Evolutionary conservation across 768 basidiomycete genomes (phyloP).

Genomic region (Tulasnella sp.): DNA sequence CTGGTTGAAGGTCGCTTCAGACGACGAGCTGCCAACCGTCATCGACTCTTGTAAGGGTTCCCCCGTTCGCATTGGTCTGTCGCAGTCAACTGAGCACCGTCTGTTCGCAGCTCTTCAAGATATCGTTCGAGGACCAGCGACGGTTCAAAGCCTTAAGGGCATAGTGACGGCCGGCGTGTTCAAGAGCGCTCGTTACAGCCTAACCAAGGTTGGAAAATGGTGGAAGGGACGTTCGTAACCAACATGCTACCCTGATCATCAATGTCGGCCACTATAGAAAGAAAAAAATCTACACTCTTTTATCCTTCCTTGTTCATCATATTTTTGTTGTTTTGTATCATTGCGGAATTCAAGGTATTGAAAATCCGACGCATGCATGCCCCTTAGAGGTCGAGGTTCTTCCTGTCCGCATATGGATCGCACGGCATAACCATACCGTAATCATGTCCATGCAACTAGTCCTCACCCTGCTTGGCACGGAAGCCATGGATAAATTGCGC

Average conservation of each 20-base stretch:
- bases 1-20: constrained; percentile 72
- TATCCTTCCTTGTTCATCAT: not conserved
- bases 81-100: not conserved
- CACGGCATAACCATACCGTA: not conserved
- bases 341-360: too few relatives aligned
- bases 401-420: too few relatives aligned
- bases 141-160: constrained; percentile 84
- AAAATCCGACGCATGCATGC: too few relatives aligned
- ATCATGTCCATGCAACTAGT: not conserved
- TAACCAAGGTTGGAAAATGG: constrained; percentile 86
- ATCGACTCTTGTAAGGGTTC: constrained; percentile 56
- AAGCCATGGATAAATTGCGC: not conserved
- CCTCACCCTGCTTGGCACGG: not conserved
- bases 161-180: constrained; percentile 77
- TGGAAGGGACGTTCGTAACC: constrained; percentile 47
- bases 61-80: constrained; percentile 24
- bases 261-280: not conserved
- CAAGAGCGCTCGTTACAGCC: constrained; percentile 75
- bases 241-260: not conserved
- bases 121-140: constrained; percentile 83
- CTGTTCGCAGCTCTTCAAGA: constrained; percentile 62
- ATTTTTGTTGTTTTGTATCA: too few relatives aligned
- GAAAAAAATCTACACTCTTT: not conserved
- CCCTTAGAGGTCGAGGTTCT: too few relatives aligned
- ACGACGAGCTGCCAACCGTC: constrained; percentile 57